Conservation (phyloP, 1,284 basidiomycete genomes). For the Mycena citricolor region DNA sequence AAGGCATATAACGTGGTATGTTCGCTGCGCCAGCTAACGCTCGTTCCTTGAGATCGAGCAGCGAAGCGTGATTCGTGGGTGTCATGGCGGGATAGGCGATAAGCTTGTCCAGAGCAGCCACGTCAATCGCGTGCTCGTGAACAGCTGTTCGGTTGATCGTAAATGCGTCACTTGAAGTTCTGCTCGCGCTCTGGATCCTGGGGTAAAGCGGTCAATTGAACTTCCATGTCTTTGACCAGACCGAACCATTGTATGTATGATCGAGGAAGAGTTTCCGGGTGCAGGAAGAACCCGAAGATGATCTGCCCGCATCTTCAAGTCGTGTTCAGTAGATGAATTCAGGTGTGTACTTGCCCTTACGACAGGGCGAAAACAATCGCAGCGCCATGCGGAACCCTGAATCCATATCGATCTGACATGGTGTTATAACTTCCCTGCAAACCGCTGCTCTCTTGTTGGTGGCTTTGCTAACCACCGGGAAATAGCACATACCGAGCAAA, state of each 20-base stretch:
- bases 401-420: constrained; percentile 60
- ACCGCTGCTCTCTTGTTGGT: constrained; percentile 46
- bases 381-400: constrained; percentile 84
- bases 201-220: constrained; percentile 41
- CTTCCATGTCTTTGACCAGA: constrained; percentile 32
- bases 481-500: constrained; percentile 69
- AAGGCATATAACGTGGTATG: constrained; percentile 56
- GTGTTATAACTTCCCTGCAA: constrained; percentile 85
- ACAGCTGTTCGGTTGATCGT: constrained; percentile 67
- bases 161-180: constrained; percentile 62
- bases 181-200: constrained; percentile 52
- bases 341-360: constrained; percentile 32
- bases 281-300: constrained; percentile 78
- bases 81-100: constrained; percentile 45
- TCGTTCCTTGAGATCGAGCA: constrained; percentile 22
- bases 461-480: not conserved
- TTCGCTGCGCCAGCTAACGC: too few relatives aligned
- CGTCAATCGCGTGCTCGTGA: constrained; percentile 54
- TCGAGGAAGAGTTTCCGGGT: constrained; percentile 78
- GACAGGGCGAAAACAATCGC: constrained; percentile 81
- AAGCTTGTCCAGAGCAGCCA: constrained; percentile 55
- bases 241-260: constrained; percentile 81
- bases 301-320: constrained; percentile 80
- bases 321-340: not conserved
- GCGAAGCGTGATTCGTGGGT: too few relatives aligned